A percentile compares a stretch with the other conserved stretches of the same genome.
Evolutionary conservation across 805 yeast genomes (phyloP).

Genomic region (Candida odintsovae): DNA sequence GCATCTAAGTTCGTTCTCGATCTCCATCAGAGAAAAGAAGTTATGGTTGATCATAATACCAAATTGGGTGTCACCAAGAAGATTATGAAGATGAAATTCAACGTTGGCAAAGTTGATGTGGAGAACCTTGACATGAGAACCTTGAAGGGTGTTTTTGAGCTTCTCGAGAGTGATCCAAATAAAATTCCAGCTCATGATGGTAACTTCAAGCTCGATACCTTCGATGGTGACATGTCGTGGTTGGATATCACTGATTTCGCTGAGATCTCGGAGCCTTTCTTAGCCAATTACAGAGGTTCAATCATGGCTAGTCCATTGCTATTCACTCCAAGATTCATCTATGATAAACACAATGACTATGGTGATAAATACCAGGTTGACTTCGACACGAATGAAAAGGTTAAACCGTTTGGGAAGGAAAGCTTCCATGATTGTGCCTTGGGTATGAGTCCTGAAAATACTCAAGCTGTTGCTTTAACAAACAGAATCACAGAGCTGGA

Average conservation of each 20-base stretch:
- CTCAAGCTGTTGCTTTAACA: constrained; percentile 35
- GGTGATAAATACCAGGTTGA: constrained; percentile 36
- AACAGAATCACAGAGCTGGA: constrained; percentile 13
- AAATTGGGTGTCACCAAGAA: constrained; percentile 42
- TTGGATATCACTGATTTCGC: constrained; percentile 55
- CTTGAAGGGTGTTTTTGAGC: constrained; percentile 38
- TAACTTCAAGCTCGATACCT: constrained; percentile 27
- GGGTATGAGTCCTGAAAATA: constrained; percentile 36
- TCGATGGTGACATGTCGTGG: constrained; percentile 56
- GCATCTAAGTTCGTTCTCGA: constrained; percentile 54
- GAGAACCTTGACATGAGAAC: constrained; percentile 55
- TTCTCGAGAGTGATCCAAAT: constrained; percentile 11
- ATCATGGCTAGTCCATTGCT: constrained; percentile 57
- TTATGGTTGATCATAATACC: constrained; percentile 37
- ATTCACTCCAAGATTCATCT: constrained; percentile 64
- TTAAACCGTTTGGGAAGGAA: constrained; percentile 45
- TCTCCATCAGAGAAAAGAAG: constrained; percentile 56
- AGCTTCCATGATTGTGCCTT: constrained; percentile 56
- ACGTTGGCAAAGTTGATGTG: constrained; percentile 57
- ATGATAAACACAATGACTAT: constrained; percentile 56
- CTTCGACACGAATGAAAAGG: constrained; percentile 27
- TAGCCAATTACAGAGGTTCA: constrained; percentile 30
- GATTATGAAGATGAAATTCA: constrained; percentile 51
- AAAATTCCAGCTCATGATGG: constrained; percentile 4
- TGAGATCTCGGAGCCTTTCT: constrained; percentile 44